These are phyloP conservation scores for Chlorella sp. DNA, from an alignment of 139 green algal genomes.

Conservation along the genomic window DNA sequence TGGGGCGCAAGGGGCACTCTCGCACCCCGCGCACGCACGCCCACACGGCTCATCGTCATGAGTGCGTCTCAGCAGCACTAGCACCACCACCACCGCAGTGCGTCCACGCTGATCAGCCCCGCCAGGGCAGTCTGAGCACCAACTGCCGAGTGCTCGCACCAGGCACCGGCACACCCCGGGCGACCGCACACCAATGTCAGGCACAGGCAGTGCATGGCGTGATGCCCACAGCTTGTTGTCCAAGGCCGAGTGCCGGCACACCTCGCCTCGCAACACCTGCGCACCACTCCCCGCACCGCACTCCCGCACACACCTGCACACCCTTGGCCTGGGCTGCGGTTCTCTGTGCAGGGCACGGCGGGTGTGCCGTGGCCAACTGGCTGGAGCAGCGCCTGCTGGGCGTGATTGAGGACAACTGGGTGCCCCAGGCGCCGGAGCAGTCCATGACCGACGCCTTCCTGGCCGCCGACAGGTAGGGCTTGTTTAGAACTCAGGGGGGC, in stretches of 20 bases:
- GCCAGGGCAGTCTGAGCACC: neutral
- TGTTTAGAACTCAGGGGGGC: no score
- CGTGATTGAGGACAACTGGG: slow-evolving; percentile 57
- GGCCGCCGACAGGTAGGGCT: slow-evolving; percentile 52
- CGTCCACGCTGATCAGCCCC: neutral
- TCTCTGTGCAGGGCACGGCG: slow-evolving; percentile 28
- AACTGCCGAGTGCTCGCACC: neutral
- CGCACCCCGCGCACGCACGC: neutral
- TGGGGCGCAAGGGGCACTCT: neutral
- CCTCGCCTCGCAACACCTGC: no score
- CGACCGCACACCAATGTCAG: neutral
- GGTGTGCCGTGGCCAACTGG: slow-evolving; percentile 66
- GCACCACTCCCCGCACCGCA: no score
- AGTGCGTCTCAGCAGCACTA: neutral
- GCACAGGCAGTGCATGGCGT: neutral
- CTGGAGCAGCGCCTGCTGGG: slow-evolving; percentile 54
- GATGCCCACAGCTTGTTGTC: no score
- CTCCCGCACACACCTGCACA: no score
- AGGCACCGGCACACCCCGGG: neutral
- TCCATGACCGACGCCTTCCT: slow-evolving; percentile 40
- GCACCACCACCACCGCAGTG: neutral
- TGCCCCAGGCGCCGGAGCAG: slow-evolving; percentile 23
- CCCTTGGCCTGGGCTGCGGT: neutral
- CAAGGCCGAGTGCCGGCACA: no score
- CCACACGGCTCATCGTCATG: neutral